phyloP scores from a whole-genome alignment of 352 stramenopile species.

The Elongisporangium anandrum region DNA sequence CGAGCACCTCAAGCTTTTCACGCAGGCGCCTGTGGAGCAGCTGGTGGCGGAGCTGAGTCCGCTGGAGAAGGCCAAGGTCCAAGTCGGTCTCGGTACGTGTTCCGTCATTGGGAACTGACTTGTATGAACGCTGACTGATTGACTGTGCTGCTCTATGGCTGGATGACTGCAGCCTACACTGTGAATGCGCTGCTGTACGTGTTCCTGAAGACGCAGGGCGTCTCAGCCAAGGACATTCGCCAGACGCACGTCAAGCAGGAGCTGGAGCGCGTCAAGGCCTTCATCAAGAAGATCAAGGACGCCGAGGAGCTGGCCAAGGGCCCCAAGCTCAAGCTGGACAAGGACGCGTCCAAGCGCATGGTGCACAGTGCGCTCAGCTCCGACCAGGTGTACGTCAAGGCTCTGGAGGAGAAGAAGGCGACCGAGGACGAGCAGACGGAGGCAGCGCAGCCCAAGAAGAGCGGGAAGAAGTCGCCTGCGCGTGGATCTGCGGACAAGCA shows the following conservation, averaged over 20 bases:
- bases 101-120: background rate
- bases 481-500: background rate
- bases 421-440: slow-evolving; percentile 9
- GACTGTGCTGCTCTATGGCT: background rate
- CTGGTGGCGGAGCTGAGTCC: slow-evolving; percentile 53
- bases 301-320: slow-evolving; percentile 79
- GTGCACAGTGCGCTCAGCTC: slow-evolving; percentile 82
- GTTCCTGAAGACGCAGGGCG: slow-evolving; percentile 83
- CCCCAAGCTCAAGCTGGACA: slow-evolving; percentile 71
- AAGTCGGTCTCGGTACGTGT: slow-evolving; percentile 74
- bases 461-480: slow-evolving; percentile 21
- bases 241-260: slow-evolving; percentile 90
- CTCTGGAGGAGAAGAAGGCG: slow-evolving; percentile 43
- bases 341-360: slow-evolving; percentile 75
- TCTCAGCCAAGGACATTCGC: slow-evolving; percentile 84
- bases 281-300: slow-evolving; percentile 89
- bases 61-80: slow-evolving; percentile 78
- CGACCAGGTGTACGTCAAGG: slow-evolving; percentile 81
- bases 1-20: slow-evolving; percentile 63
- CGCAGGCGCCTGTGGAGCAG: slow-evolving; percentile 45
- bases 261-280: slow-evolving; percentile 83
- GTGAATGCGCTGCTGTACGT: slow-evolving; percentile 87
- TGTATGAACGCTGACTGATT: background rate
- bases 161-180: slow-evolving; percentile 56
- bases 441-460: slow-evolving; percentile 13